Evolutionary conservation across 2,329 filamentous ascomycete species (phyloP), one percentile per base, ranked within the genome.

Genomic region (Pestalotiopsis sp.): DNA sequence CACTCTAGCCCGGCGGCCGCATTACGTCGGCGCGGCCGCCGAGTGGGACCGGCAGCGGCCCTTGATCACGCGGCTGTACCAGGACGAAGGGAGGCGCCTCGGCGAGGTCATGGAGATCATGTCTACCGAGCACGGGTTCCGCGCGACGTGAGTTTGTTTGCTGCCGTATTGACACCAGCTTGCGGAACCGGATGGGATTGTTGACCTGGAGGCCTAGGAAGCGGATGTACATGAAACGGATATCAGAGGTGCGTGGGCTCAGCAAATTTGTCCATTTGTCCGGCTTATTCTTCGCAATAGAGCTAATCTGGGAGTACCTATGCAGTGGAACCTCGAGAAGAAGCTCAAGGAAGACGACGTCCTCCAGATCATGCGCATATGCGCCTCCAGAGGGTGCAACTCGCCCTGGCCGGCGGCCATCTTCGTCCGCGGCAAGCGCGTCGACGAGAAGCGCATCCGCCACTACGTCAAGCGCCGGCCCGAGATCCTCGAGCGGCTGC

Each of bases 281-380:
- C 25, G 4, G 4, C 25, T 27, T 27, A 3, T 27, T 27, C 4
- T 27, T 27, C 25, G 4, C 25, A 27, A 4, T 3, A 27, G 1
- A 27, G 25, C 25, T 27, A 27, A 27, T 27, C 25, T 27, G 25
- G 25, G 25, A 27, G 25, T 27, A 23, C 20, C 20, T 23, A 23
- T 23, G 20, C 25, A 41, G 9, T 64, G 62, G 62, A 38, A n/a
- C 14, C 36, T 64, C 20, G 38, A 27, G 36, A 64, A 64, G 36
- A 64, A 45, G 41, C 36, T 64, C 13, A 64, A 64, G 20, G 62
- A 64, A 23, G 36, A 64, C 31, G 62, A 49, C n/a, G 62, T 64
- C 14, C 36, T 64, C 36, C 62, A 64, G 62, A 64, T 64, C 36
- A 36, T 64, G 17, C 36, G 38, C 20, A 31, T 49, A 12, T 52